These are phyloP conservation scores for Eragrostis tef DNA, from an alignment of 202 grass and related monocot species.

Conservation along the genomic window DNA sequence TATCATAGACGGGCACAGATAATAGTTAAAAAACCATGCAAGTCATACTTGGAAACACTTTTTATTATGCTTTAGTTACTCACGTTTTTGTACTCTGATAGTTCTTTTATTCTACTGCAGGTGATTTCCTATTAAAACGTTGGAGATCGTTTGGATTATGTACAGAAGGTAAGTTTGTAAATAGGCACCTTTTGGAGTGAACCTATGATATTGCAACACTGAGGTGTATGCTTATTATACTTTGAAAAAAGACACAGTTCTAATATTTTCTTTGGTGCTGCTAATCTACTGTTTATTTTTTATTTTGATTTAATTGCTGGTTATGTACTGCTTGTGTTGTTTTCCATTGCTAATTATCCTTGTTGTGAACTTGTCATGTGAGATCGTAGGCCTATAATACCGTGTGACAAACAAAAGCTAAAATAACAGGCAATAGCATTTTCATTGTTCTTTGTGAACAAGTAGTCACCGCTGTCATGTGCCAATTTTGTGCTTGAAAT, in stretches of 20 bases:
- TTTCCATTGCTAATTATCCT: neutral
- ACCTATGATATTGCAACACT: slow-evolving; percentile 9
- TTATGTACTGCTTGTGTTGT: slow-evolving; percentile 16
- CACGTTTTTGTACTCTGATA: slow-evolving; percentile 21
- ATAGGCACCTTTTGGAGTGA: neutral
- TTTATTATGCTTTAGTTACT: slow-evolving; percentile 37
- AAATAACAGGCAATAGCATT: neutral
- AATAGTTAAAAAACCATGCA: neutral
- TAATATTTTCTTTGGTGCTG: neutral
- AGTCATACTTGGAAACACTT: neutral
- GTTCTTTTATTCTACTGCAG: slow-evolving; percentile 50
- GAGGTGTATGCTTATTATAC: neutral
- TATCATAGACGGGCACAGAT: neutral
- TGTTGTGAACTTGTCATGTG: neutral
- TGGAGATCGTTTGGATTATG: slow-evolving; percentile 72
- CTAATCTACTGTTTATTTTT: neutral
- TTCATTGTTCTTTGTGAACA: neutral
- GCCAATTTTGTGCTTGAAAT: neutral
- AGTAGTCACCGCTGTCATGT: neutral
- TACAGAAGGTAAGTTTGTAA: slow-evolving; percentile 69
- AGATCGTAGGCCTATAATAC: neutral
- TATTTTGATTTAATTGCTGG: slow-evolving; percentile 4
- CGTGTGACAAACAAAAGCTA: neutral
- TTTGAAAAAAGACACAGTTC: neutral
- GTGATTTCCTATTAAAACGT: slow-evolving; percentile 74